A percentile compares a stretch with the other conserved stretches of the same genome.
Conservation (phyloP, 768 basidiomycete genomes). For the Leccinum subtestaceum region DNA sequence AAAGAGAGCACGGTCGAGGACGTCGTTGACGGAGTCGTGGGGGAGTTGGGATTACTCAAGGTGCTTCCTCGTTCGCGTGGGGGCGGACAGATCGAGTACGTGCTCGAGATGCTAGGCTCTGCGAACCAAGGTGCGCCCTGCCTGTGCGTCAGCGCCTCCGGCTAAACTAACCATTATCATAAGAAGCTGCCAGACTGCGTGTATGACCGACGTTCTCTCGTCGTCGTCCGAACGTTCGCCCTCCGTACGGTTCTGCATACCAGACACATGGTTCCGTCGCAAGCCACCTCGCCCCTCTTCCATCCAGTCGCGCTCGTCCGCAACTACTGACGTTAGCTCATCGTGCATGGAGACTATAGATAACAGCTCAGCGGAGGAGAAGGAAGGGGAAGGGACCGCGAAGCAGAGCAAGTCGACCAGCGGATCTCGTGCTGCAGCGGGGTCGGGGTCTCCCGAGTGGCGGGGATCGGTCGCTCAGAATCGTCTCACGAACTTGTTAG, state of each 20-base stretch:
- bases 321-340: conserved; percentile 43
- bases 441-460: conserved; percentile 46
- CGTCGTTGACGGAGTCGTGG: conserved; percentile 47
- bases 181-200: conserved; percentile 15
- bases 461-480: conserved; percentile 52
- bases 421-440: conserved; percentile 18
- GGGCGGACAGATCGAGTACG: conserved; percentile 63
- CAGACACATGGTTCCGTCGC: conserved; percentile 78
- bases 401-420: conserved; percentile 40
- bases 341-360: neutral
- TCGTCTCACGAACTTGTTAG: conserved; percentile 64
- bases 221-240: conserved; percentile 12
- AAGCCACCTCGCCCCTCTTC: conserved; percentile 55
- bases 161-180: neutral
- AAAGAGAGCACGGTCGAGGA: conserved; percentile 54
- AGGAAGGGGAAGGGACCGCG: conserved; percentile 57
- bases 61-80: conserved; percentile 64
- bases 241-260: conserved; percentile 62
- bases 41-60: conserved; percentile 70
- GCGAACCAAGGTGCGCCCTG: conserved; percentile 48
- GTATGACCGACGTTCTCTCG: conserved; percentile 15
- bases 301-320: conserved; percentile 48
- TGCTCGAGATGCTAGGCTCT: conserved; percentile 56
- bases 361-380: conserved; percentile 31
- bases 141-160: neutral